Evolutionary conservation across 2,329 filamentous ascomycete species (phyloP).

Genomic region (Metarhizium sp.): DNA sequence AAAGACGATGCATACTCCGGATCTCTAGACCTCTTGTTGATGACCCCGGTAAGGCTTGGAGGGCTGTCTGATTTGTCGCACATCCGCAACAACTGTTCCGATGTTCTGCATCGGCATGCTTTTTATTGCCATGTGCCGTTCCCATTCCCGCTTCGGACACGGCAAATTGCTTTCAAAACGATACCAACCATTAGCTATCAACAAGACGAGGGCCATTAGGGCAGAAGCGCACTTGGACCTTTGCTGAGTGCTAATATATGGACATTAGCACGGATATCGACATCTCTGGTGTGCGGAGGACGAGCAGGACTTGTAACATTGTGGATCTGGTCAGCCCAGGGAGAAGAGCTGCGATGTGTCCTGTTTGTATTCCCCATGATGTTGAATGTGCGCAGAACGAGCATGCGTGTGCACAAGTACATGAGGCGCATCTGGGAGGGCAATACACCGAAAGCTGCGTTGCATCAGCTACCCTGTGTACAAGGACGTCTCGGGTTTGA

Average conservation of each 20-base stretch:
- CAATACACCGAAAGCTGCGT: background rate
- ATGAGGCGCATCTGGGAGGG: background rate
- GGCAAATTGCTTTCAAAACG: background rate
- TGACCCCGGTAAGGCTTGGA: background rate
- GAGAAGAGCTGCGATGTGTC: background rate
- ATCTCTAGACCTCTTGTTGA: background rate
- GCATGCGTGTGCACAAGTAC: background rate
- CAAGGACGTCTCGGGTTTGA: background rate
- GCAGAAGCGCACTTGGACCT: background rate
- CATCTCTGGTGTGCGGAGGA: background rate
- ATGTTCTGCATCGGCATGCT: background rate
- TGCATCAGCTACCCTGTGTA: background rate
- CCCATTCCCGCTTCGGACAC: too few species aligned
- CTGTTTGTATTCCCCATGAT: background rate
- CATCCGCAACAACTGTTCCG: background rate
- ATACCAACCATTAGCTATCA: background rate
- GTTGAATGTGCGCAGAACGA: background rate
- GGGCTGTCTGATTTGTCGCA: background rate
- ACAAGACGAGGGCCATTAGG: background rate
- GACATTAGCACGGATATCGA: background rate
- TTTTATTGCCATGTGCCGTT: too few species aligned
- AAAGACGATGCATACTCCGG: background rate
- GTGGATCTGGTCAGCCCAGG: background rate
- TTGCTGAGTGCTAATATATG: background rate
- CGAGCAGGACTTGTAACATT: background rate